Evolutionary conservation across 129 eudicot genomes (phyloP).

Genomic region (Smallanthus sonchifolius): DNA sequence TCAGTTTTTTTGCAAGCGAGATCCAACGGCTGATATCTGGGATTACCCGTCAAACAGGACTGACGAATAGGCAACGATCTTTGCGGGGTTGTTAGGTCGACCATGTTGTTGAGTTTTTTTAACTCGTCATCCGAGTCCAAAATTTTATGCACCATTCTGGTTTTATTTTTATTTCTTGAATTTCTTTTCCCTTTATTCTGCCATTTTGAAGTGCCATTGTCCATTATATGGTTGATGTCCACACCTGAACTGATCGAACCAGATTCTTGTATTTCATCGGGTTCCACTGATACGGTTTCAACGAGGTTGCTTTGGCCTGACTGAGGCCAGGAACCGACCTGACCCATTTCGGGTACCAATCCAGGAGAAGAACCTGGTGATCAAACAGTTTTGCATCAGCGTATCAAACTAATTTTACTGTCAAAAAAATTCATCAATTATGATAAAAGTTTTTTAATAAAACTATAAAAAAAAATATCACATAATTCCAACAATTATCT

Average conservation of each 20-base stretch:
- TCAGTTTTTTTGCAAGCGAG: conserved; percentile 28
- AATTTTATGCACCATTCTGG: conserved; percentile 27
- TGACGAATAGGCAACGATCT: not conserved
- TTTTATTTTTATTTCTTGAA: conserved; percentile 34
- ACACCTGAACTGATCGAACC: conserved; percentile 57
- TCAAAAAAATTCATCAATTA: no score
- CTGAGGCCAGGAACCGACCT: conserved; percentile 26
- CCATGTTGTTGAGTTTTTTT: not conserved
- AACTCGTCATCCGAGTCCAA: conserved; percentile 8
- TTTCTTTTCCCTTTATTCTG: conserved; percentile 74
- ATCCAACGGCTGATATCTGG: conserved; percentile 45
- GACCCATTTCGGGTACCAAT: conserved; percentile 30
- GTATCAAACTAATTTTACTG: not conserved
- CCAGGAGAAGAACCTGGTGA: conserved; percentile 33
- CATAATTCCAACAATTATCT: no score
- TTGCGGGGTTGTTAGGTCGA: not conserved
- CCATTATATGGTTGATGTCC: conserved; percentile 24
- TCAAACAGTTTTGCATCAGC: conserved; percentile 11
- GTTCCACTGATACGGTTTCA: conserved; percentile 41
- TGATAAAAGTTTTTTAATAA: no score
- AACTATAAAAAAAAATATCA: no score
- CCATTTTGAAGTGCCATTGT: conserved; percentile 70
- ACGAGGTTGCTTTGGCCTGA: conserved; percentile 52
- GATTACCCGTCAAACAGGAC: conserved; percentile 43
- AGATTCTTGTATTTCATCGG: conserved; percentile 47